Evolutionary conservation across 2,329 filamentous ascomycete species (phyloP).

Genomic region (Verticillium nonalfalfae): DNA sequence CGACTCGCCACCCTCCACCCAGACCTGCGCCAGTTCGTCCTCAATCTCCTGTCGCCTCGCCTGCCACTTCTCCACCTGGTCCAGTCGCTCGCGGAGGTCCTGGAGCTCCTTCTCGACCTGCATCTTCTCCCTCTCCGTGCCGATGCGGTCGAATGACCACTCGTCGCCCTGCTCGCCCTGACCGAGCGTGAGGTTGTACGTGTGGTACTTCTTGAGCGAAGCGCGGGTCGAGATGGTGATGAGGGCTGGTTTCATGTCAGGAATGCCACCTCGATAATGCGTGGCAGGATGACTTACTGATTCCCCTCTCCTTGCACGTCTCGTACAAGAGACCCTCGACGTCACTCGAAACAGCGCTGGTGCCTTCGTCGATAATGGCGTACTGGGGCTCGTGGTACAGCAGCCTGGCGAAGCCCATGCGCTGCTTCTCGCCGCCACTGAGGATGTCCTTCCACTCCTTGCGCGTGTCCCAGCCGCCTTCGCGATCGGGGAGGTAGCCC

Average conservation of each 20-base stretch:
- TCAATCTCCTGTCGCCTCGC: conserved; percentile 74
- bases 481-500: conserved; percentile 83
- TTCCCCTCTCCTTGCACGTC: conserved; percentile 84
- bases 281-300: conserved; percentile 57
- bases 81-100: conserved; percentile 73
- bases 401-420: conserved; percentile 83
- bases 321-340: conserved; percentile 94
- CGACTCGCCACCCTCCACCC: conserved; percentile 46
- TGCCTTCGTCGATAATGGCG: conserved; percentile 92
- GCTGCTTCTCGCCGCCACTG: conserved; percentile 95
- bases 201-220: conserved; percentile 93
- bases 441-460: conserved; percentile 99
- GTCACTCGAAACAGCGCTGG: conserved; percentile 87
- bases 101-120: conserved; percentile 86
- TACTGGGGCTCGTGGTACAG: conserved; percentile 94
- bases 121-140: conserved; percentile 87
- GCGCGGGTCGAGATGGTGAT: conserved; percentile 95
- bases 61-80: conserved; percentile 82
- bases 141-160: conserved; percentile 92
- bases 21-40: conserved; percentile 62
- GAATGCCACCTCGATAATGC: neutral
- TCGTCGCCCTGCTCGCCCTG: conserved; percentile 73
- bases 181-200: conserved; percentile 80
- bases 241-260: conserved; percentile 51
- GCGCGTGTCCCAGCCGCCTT: conserved; percentile 92